Percentiles rank a stretch among this genome's conserved stretches.
phyloP scores from a whole-genome alignment of 768 basidiomycete genomes.

The Rhizopogon vinicolor region DNA sequence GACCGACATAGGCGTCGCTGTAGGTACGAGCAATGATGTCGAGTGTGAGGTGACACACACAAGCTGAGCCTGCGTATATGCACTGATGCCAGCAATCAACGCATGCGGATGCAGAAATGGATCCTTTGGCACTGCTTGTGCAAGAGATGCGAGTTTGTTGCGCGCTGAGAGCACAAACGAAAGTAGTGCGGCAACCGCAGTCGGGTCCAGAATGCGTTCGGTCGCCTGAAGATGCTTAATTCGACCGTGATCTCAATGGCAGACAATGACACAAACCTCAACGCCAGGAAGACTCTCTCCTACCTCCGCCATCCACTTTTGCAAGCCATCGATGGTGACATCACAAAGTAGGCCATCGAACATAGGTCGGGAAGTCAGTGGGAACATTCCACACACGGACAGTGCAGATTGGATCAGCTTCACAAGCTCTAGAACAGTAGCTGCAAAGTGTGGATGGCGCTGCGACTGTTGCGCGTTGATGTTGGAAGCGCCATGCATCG shows the following conservation, averaged over 20 bases:
- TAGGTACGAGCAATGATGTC: constrained; percentile 22
- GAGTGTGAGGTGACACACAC: constrained; percentile 5
- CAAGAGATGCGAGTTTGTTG: constrained; percentile 62
- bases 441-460: constrained; percentile 44
- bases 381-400: constrained; percentile 66
- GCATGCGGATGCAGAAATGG: constrained; percentile 69
- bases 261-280: constrained; percentile 37
- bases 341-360: constrained; percentile 78
- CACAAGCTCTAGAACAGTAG: constrained; percentile 72
- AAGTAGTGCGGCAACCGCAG: constrained; percentile 63
- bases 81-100: constrained; percentile 47
- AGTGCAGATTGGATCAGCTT: constrained; percentile 70
- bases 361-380: constrained; percentile 13
- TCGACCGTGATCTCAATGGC: constrained; percentile 1
- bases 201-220: constrained; percentile 72
- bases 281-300: constrained; percentile 57
- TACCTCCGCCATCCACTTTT: constrained; percentile 61
- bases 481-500: constrained; percentile 3
- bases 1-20: constrained; percentile 14
- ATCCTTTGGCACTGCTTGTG: constrained; percentile 57
- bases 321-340: constrained; percentile 65
- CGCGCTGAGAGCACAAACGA: constrained; percentile 63
- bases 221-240: constrained; percentile 42
- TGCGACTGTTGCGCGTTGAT: constrained; percentile 13
- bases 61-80: constrained; percentile 19